These are phyloP conservation scores for Teunomyces stri DNA, from an alignment of 805 yeast genomes.

Conservation along the genomic window DNA sequence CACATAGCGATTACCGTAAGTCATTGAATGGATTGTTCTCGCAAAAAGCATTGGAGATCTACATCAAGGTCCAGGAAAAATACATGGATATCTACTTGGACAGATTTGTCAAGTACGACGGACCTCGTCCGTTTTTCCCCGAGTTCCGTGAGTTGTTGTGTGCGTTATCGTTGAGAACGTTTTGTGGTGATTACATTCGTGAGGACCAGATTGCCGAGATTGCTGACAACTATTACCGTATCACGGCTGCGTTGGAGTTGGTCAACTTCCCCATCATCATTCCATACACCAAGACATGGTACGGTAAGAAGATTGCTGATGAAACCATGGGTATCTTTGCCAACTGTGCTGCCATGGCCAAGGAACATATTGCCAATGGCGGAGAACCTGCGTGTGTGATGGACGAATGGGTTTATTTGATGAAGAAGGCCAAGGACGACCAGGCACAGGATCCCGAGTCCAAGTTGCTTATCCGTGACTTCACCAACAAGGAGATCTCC, in stretches of 20 bases:
- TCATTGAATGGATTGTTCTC: slow-evolving; percentile 89
- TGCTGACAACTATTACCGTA: slow-evolving; percentile 88
- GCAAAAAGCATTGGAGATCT: slow-evolving; percentile 73
- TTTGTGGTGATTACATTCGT: slow-evolving; percentile 93
- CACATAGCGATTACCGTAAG: slow-evolving; percentile 88
- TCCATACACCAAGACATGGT: slow-evolving; percentile 97
- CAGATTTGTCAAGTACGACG: slow-evolving; percentile 59
- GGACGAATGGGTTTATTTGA: slow-evolving; percentile 91
- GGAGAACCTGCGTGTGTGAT: slow-evolving; percentile 83
- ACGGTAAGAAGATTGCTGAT: slow-evolving; percentile 91
- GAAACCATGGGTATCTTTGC: slow-evolving; percentile 91
- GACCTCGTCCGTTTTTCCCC: slow-evolving; percentile 78
- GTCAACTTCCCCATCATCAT: slow-evolving; percentile 96
- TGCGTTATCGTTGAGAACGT: slow-evolving; percentile 87
- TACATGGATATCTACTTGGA: slow-evolving; percentile 82
- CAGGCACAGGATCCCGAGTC: slow-evolving; percentile 50
- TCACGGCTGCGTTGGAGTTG: slow-evolving; percentile 94
- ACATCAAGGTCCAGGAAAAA: slow-evolving; percentile 80
- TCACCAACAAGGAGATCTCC: slow-evolving; percentile 86
- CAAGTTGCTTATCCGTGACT: slow-evolving; percentile 70
- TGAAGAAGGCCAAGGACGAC: slow-evolving; percentile 67
- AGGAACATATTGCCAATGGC: slow-evolving; percentile 71
- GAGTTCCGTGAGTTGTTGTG: slow-evolving; percentile 95
- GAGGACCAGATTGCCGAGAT: slow-evolving; percentile 84
- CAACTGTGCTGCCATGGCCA: slow-evolving; percentile 83